These are phyloP conservation scores for Leishmania braziliensis DNA, from an alignment of 208 protist species.

Conservation along the genomic window DNA sequence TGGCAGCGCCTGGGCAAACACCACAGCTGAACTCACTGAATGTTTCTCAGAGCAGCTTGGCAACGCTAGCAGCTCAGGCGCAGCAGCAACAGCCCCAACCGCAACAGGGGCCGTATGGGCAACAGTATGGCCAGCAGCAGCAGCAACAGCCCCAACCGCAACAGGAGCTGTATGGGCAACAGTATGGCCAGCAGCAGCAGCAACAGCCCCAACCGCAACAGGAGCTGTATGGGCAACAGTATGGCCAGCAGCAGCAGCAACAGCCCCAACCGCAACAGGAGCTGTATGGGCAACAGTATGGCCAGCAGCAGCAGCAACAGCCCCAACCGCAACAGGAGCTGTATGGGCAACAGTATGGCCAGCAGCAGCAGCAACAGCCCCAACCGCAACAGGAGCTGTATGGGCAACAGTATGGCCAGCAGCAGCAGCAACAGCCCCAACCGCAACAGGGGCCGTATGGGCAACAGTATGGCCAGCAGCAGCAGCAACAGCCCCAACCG, in stretches of 20 bases:
- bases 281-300: constrained; percentile 17
- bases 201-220: background rate
- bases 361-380: constrained; percentile 20
- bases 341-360: constrained; percentile 14
- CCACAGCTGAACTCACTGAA: constrained; percentile 7
- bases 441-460: constrained; percentile 12
- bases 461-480: constrained; percentile 9
- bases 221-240: constrained; percentile 14
- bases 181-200: constrained; percentile 11
- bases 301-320: constrained; percentile 13
- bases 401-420: constrained; percentile 31
- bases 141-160: constrained; percentile 11
- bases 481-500: constrained; percentile 12
- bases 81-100: constrained; percentile 3
- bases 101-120: constrained; percentile 11
- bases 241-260: constrained; percentile 15
- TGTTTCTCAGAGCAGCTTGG: constrained; percentile 10
- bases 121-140: background rate
- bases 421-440: constrained; percentile 30
- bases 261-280: background rate
- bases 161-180: constrained; percentile 14
- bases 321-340: constrained; percentile 18
- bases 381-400: constrained; percentile 23
- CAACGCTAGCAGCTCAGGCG: background rate
- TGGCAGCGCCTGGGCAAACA: constrained; percentile 11